phyloP scores from a whole-genome alignment of 2,329 filamentous ascomycete genomes.

The Coniella vitis region DNA sequence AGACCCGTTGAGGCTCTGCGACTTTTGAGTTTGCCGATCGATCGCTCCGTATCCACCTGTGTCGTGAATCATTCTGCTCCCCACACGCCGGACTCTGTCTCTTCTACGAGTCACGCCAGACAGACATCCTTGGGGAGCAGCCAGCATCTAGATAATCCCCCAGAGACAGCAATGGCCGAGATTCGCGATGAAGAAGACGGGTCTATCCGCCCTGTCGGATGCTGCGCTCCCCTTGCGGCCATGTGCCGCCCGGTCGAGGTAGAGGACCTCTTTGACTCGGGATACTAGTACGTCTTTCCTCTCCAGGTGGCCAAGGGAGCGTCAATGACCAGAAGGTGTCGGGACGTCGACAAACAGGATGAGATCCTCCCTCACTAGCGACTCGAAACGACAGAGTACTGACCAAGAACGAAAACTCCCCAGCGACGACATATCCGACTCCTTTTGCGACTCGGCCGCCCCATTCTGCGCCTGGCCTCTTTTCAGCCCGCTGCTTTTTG shows the following conservation, averaged over 20 bases:
- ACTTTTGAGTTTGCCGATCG: too few relatives aligned
- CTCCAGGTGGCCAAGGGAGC: too few relatives aligned
- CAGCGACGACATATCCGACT: background rate
- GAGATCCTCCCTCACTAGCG: background rate
- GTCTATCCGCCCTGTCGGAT: constrained; percentile 22
- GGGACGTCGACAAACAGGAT: too few relatives aligned
- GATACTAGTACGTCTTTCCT: constrained; percentile 6
- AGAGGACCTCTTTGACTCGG: constrained; percentile 23
- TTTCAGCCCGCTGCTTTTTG: constrained; percentile 62
- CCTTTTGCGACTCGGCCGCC: constrained; percentile 9
- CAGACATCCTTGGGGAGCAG: too few relatives aligned
- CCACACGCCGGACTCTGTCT: too few relatives aligned
- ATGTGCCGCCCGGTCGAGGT: constrained; percentile 39
- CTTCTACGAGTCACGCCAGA: too few relatives aligned
- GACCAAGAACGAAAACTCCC: too few relatives aligned
- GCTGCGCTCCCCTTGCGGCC: constrained; percentile 33
- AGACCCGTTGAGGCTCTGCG: constrained; percentile 5
- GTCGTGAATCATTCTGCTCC: constrained; percentile 2
- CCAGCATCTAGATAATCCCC: too few relatives aligned
- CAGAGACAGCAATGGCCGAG: constrained; percentile 5
- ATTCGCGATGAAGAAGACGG: constrained; percentile 31
- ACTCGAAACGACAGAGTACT: too few relatives aligned
- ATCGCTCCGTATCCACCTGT: background rate
- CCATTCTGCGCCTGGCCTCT: constrained; percentile 56
- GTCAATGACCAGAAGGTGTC: too few relatives aligned